phyloP scores from a whole-genome alignment of 2,329 filamentous ascomycete species.

The Talaromyces albobiverticillius region DNA sequence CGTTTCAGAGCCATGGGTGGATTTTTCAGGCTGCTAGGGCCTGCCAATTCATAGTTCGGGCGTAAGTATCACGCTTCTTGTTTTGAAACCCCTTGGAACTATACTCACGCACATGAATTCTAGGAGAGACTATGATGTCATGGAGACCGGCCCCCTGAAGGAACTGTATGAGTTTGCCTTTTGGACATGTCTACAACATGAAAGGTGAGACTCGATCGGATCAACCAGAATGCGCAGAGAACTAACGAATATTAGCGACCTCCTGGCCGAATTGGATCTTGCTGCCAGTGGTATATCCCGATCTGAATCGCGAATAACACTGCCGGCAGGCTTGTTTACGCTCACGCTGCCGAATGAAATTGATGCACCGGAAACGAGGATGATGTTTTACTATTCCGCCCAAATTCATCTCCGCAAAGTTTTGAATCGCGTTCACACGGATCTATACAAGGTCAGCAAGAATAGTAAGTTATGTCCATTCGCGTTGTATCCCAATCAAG shows the following conservation, averaged over 20 bases:
- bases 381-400: constrained; percentile 59
- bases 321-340: constrained; percentile 37
- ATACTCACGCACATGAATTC: constrained; percentile 10
- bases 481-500: too few relatives aligned
- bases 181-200: constrained; percentile 91
- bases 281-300: constrained; percentile 60
- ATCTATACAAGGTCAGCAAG: constrained; percentile 48
- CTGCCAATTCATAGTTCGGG: constrained; percentile 70
- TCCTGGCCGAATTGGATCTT: constrained; percentile 78
- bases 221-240: not conserved
- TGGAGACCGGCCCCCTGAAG: constrained; percentile 37
- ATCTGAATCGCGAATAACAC: constrained; percentile 47
- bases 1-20: constrained; percentile 79
- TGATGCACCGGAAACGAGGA: constrained; percentile 34
- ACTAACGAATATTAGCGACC: constrained; percentile 59
- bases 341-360: constrained; percentile 31
- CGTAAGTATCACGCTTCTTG: constrained; percentile 46
- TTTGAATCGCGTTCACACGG: constrained; percentile 55
- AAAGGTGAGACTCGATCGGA: constrained; percentile 63
- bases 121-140: constrained; percentile 33
- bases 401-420: constrained; percentile 60
- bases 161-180: constrained; percentile 74
- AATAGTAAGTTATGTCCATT: not conserved
- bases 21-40: constrained; percentile 60
- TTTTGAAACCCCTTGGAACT: not conserved